Evolutionary conservation across 2,329 filamentous ascomycete species (phyloP).

Genomic region (Lomentospora prolificans): DNA sequence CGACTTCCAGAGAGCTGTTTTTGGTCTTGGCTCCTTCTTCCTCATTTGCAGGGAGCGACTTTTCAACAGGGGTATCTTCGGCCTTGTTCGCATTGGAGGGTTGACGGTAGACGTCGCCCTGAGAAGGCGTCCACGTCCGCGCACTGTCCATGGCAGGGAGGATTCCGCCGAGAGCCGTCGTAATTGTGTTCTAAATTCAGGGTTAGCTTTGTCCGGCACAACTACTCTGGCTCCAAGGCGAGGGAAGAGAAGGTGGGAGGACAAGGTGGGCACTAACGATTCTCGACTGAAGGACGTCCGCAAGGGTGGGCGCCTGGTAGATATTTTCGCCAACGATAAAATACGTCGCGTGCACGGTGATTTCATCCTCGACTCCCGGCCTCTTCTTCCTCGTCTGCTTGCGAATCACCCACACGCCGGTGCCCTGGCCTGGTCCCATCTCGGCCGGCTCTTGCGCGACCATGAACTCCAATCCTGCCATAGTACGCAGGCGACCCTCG

Average conservation of each 20-base stretch:
- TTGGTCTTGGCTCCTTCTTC: conserved; percentile 19
- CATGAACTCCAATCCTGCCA: conserved; percentile 58
- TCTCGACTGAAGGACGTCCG: conserved; percentile 48
- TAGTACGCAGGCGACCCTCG: conserved; percentile 50
- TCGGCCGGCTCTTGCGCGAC: conserved; percentile 57
- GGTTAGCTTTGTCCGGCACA: not conserved
- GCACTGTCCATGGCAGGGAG: conserved; percentile 40
- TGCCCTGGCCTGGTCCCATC: conserved; percentile 53
- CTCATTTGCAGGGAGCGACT: conserved; percentile 12
- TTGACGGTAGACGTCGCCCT: conserved; percentile 41
- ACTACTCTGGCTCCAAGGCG: not conserved
- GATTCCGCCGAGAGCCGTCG: conserved; percentile 42
- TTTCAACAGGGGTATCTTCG: conserved; percentile 21
- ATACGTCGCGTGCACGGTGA: conserved; percentile 50
- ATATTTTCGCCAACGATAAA: conserved; percentile 58
- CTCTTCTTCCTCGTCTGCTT: conserved; percentile 56
- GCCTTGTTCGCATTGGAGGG: conserved; percentile 22
- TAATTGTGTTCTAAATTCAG: conserved; percentile 38
- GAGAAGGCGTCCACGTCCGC: conserved; percentile 44
- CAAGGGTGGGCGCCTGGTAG: conserved; percentile 54
- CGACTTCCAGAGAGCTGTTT: conserved; percentile 21
- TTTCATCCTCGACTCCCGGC: conserved; percentile 44
- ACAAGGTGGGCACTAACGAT: conserved; percentile 31
- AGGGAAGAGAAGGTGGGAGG: not conserved
- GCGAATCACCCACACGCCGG: conserved; percentile 59